Evolutionary conservation across 202 grass and related monocot genomes (phyloP), one percentile per base, ranked within the genome.

Genomic region (Carex arenaria): DNA sequence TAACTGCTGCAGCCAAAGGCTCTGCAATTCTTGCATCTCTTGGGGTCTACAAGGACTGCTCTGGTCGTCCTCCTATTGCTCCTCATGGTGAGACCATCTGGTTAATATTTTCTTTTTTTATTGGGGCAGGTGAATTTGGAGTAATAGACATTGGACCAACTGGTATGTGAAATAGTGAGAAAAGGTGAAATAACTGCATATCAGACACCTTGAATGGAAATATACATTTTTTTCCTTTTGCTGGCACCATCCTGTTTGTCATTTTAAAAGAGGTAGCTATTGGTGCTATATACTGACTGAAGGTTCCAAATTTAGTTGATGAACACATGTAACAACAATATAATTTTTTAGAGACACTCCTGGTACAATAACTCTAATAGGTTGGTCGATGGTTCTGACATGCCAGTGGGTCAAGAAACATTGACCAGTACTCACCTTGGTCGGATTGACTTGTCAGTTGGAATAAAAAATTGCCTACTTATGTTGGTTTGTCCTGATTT

Each of bases 61-160:
- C 80, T 23, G 72, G 53, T 54, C 78, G 84, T 69, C 86, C 92
- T 90, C 86, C 89, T 53, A 70, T 89, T 65, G 63, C 89, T 87
- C 85, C 92, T 84, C 90, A 90, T 80, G 90, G 88, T 86, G 67
- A 93, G 79, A 76, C 76, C 79, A 83, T 76, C 31, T 47, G 82
- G 60, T 49, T 76, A 38, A 61, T 63, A 13, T 14, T 82, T 84
- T 67, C 7, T 74, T 20, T 74, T 74, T 74, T 54, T 74, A 54
- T 68, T 52, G 71, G 20, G 71, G 4, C 4, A 26, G 71, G 71
- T 73, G 45, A 54, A 69, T 7, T 45, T 28, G 71, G 20, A 74
- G 71, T 53, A 54, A 74, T 30, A 4, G 23, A 31, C 47, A 31
- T 5, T 31, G 42, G 51, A 74, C 19, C 9, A 28, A 54, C 22